A percentile compares a stretch with the other conserved stretches of the same genome.
phyloP scores from a whole-genome alignment of 2,329 filamentous ascomycete genomes.

The Aspergillus puulaauensis region DNA sequence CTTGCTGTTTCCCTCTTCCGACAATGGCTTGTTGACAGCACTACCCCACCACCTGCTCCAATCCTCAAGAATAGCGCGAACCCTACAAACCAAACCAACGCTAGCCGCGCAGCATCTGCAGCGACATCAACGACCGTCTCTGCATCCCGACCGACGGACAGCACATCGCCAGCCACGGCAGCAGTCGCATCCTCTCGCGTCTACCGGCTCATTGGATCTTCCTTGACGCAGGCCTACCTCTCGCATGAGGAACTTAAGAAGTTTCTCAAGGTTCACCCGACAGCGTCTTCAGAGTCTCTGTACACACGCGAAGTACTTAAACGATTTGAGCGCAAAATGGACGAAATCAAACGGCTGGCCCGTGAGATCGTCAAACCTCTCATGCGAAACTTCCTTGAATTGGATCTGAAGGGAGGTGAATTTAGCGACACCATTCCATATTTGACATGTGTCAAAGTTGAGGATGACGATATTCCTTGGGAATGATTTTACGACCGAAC shows the following conservation, averaged over 20 bases:
- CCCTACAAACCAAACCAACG: slow-evolving; percentile 11
- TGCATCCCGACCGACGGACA: slow-evolving; percentile 19
- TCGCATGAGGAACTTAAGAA: slow-evolving; percentile 84
- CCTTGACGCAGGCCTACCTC: slow-evolving; percentile 65
- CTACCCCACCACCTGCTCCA: slow-evolving; percentile 65
- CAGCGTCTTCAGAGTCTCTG: slow-evolving; percentile 55
- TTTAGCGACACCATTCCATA: slow-evolving; percentile 53
- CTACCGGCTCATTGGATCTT: slow-evolving; percentile 72
- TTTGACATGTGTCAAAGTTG: slow-evolving; percentile 64
- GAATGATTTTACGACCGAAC: slow-evolving; percentile 32
- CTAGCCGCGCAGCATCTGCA: slow-evolving; percentile 14
- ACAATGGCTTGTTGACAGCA: slow-evolving; percentile 91
- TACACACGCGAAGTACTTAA: slow-evolving; percentile 85
- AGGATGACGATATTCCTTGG: slow-evolving; percentile 65
- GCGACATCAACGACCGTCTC: slow-evolving; percentile 13
- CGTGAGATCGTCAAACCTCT: slow-evolving; percentile 79
- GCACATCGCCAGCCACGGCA: slow-evolving; percentile 23
- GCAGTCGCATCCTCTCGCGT: slow-evolving; percentile 59
- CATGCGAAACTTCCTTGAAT: slow-evolving; percentile 80
- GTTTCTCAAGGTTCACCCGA: slow-evolving; percentile 77
- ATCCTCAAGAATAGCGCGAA: slow-evolving; percentile 38
- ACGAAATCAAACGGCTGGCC: slow-evolving; percentile 83
- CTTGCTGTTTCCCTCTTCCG: slow-evolving; percentile 82
- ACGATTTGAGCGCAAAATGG: slow-evolving; percentile 80
- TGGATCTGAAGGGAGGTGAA: slow-evolving; percentile 60